phyloP scores from a whole-genome alignment of 1,284 basidiomycete species.

The Schizophyllum commune region DNA sequence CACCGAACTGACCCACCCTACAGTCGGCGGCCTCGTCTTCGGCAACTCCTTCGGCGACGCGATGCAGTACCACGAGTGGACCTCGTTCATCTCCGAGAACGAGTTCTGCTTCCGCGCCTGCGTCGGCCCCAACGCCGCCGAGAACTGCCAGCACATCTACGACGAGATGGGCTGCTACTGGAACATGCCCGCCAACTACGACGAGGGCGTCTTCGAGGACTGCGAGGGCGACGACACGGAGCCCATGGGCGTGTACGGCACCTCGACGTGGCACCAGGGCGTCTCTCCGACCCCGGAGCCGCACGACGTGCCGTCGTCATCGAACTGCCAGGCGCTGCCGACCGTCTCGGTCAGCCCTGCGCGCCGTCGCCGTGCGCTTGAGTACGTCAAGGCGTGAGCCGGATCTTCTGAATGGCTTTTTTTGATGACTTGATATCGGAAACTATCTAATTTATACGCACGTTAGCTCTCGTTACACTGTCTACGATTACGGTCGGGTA shows the following conservation, averaged over 20 bases:
- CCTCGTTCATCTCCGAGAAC: conserved; percentile 43
- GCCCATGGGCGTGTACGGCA: conserved; percentile 58
- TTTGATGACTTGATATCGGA: neutral
- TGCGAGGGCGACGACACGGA: conserved; percentile 41
- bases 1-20: conserved; percentile 8
- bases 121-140: conserved; percentile 44
- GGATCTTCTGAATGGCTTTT: neutral
- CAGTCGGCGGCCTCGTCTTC: conserved; percentile 52
- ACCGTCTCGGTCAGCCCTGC: conserved; percentile 33
- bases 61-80: conserved; percentile 48
- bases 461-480: neutral
- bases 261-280: conserved; percentile 53
- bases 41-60: conserved; percentile 44
- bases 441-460: neutral
- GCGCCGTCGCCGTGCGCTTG: conserved; percentile 17
- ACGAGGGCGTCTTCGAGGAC: conserved; percentile 38
- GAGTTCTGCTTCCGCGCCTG: conserved; percentile 65
- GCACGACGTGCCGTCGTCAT: conserved; percentile 39
- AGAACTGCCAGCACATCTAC: conserved; percentile 50
- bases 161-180: conserved; percentile 50
- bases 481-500: neutral
- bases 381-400: conserved; percentile 6
- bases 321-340: conserved; percentile 35
- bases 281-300: conserved; percentile 40
- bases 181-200: conserved; percentile 53